Evolutionary conservation across 768 basidiomycete genomes (phyloP).

Genomic region (Russula dissimulans): DNA sequence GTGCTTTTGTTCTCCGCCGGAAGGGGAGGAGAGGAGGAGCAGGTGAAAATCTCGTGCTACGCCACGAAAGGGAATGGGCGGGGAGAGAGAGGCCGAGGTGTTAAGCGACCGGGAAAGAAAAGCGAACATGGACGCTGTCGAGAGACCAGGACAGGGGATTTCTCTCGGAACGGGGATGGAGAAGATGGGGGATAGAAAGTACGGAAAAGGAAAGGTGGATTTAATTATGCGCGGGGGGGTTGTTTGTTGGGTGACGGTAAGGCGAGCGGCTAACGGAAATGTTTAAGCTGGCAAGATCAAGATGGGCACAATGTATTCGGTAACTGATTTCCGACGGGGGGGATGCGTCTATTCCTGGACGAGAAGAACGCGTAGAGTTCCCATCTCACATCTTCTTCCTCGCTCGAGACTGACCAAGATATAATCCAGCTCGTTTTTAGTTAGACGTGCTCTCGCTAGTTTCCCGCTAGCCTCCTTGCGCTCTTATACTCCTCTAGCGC

Average conservation of each 20-base stretch:
- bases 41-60: conserved; percentile 18
- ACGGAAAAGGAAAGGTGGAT: conserved; percentile 14
- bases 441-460: conserved; percentile 8
- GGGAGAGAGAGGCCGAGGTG: conserved; percentile 1
- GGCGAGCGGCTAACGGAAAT: conserved; percentile 18
- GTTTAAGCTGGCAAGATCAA: conserved; percentile 19
- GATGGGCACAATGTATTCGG: conserved; percentile 17
- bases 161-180: conserved; percentile 15
- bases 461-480: conserved; percentile 4
- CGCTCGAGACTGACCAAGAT: neutral
- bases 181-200: neutral
- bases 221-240: conserved; percentile 12
- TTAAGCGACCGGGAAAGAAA: neutral
- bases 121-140: conserved; percentile 10
- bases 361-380: conserved; percentile 9
- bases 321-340: conserved; percentile 9
- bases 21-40: neutral
- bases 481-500: conserved; percentile 9
- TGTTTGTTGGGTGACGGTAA: conserved; percentile 6
- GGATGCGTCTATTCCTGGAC: conserved; percentile 13
- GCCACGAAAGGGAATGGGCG: conserved; percentile 14
- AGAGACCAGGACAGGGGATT: neutral
- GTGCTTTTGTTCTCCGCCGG: conserved; percentile 13
- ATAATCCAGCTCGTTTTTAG: conserved; percentile 17
- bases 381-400: conserved; percentile 12